Evolutionary conservation across 352 stramenopile genomes (phyloP).

Genomic region (Elongisporangium anandrum): DNA sequence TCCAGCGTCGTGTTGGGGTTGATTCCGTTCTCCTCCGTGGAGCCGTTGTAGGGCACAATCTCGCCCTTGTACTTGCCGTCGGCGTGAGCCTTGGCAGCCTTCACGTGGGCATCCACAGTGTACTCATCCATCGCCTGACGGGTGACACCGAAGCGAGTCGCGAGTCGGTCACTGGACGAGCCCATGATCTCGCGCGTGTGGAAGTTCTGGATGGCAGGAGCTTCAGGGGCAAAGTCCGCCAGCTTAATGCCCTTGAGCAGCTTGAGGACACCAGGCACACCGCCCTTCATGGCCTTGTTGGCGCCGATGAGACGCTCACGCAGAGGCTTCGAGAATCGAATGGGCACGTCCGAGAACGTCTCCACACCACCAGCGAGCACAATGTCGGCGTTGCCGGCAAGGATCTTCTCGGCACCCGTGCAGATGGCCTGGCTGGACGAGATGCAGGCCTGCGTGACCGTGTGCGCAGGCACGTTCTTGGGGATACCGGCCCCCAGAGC

Average conservation of each 20-base stretch:
- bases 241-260: slow-evolving; percentile 94
- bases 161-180: slow-evolving; percentile 94
- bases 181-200: slow-evolving; percentile 99
- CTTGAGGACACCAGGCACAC: slow-evolving; percentile 81
- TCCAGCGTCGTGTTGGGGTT: slow-evolving; percentile 94
- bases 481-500: slow-evolving; percentile 95
- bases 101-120: slow-evolving; percentile 91
- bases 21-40: slow-evolving; percentile 96
- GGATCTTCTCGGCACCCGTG: slow-evolving; percentile 94
- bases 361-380: slow-evolving; percentile 95
- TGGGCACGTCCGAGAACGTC: slow-evolving; percentile 98
- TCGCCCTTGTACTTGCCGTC: slow-evolving; percentile 93
- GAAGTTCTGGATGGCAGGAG: slow-evolving; percentile 98
- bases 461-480: slow-evolving; percentile 93
- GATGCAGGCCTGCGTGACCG: slow-evolving; percentile 96
- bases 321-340: slow-evolving; percentile 91
- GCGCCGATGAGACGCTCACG: slow-evolving; percentile 80
- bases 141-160: slow-evolving; percentile 93
- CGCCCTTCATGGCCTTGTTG: slow-evolving; percentile 95
- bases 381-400: slow-evolving; percentile 93
- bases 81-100: slow-evolving; percentile 93
- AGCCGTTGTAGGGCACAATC: slow-evolving; percentile 94
- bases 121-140: slow-evolving; percentile 97
- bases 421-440: slow-evolving; percentile 95
- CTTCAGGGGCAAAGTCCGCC: slow-evolving; percentile 89